Conservation (phyloP, 441 rosid species). For the Corymbia citriodora region DNA sequence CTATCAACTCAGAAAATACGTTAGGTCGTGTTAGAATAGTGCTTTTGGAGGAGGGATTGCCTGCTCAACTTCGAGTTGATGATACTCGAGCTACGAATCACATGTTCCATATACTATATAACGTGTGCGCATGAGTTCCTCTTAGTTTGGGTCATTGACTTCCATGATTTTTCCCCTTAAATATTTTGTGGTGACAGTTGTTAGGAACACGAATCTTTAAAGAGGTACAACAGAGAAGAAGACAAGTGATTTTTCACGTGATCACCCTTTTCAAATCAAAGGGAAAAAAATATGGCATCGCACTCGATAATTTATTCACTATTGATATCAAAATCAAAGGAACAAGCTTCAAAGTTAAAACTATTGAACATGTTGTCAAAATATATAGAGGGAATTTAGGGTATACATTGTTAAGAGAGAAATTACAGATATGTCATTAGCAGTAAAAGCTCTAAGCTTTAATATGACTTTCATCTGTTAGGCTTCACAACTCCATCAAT, state of each 20-base stretch:
- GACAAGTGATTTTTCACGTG: not conserved
- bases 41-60: too few species aligned
- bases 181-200: not conserved
- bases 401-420: fast-evolving
- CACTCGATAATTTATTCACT: not conserved
- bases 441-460: not conserved
- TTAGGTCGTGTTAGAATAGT: not conserved
- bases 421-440: fast-evolving
- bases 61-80: too few species aligned
- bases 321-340: not conserved
- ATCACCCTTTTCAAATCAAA: fast-evolving
- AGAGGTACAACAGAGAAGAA: not conserved
- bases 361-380: not conserved
- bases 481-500: not conserved
- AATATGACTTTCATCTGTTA: too few species aligned
- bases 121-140: not conserved
- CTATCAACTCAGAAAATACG: not conserved
- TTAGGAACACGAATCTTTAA: not conserved
- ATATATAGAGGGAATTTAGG: not conserved
- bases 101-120: not conserved
- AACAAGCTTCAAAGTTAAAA: not conserved
- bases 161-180: not conserved
- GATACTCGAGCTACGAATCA: not conserved
- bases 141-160: not conserved
- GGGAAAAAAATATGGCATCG: fast-evolving